Conservation (phyloP, 495 filamentous ascomycete species). For the Hypoxylon intermedium region DNA sequence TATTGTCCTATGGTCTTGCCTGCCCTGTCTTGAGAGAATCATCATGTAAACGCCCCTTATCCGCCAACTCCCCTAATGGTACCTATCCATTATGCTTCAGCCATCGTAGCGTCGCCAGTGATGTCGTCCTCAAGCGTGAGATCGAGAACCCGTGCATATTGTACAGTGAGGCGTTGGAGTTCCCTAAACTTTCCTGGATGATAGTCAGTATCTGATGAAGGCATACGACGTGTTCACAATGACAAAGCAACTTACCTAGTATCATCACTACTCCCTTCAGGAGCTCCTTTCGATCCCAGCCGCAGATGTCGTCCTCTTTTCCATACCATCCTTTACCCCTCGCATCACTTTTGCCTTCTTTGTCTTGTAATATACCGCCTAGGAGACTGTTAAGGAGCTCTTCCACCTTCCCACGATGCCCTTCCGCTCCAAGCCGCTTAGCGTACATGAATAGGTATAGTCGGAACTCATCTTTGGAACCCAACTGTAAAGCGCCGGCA, state of each 20-base stretch:
- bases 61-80: slow-evolving; percentile 17
- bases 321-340: slow-evolving; percentile 62
- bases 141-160: slow-evolving; percentile 78
- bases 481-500: slow-evolving; percentile 84
- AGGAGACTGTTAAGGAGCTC: slow-evolving; percentile 83
- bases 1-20: too few relatives aligned
- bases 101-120: slow-evolving; percentile 33
- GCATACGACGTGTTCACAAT: slow-evolving; percentile 13
- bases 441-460: slow-evolving; percentile 95
- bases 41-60: slow-evolving; percentile 9
- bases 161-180: slow-evolving; percentile 87
- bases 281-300: slow-evolving; percentile 85
- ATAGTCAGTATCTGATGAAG: slow-evolving; percentile 42
- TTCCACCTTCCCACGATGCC: slow-evolving; percentile 84
- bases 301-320: slow-evolving; percentile 74
- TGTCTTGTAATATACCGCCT: slow-evolving; percentile 70
- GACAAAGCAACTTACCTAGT: slow-evolving; percentile 70
- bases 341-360: slow-evolving; percentile 55
- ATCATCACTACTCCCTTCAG: slow-evolving; percentile 89
- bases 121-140: slow-evolving; percentile 65
- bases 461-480: slow-evolving; percentile 87
- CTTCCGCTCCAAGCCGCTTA: slow-evolving; percentile 91
- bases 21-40: not conserved
- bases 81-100: slow-evolving; percentile 29
- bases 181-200: slow-evolving; percentile 88